Percentiles rank a stretch among this genome's conserved stretches.
These are phyloP conservation scores for Dactylonectria macrodidyma DNA, from an alignment of 2,329 filamentous ascomycete genomes.

Conservation along the genomic window DNA sequence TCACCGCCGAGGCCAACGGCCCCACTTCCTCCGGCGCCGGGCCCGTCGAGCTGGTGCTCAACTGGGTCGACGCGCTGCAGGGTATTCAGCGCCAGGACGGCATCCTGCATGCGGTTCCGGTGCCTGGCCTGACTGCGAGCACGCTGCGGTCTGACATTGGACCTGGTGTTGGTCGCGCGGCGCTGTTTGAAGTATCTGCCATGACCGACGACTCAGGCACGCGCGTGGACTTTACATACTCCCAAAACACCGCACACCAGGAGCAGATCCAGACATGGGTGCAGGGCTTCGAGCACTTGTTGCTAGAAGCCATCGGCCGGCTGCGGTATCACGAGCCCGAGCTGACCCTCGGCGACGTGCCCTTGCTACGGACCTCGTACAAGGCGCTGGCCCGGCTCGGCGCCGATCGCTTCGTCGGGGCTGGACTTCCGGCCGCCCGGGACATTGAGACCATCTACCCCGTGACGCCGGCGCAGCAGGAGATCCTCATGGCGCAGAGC, in stretches of 20 bases:
- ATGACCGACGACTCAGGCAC: constrained; percentile 60
- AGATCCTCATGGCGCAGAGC: constrained; percentile 63
- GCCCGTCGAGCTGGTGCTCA: constrained; percentile 73
- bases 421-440: constrained; percentile 58
- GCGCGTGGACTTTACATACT: constrained; percentile 63
- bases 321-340: constrained; percentile 60
- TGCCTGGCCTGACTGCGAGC: constrained; percentile 56
- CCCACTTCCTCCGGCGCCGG: constrained; percentile 53
- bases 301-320: constrained; percentile 60
- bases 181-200: constrained; percentile 67
- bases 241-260: constrained; percentile 57
- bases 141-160: constrained; percentile 62
- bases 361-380: constrained; percentile 63
- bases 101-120: constrained; percentile 63
- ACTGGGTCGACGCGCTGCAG: constrained; percentile 65
- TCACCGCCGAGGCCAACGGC: constrained; percentile 61
- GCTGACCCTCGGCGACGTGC: constrained; percentile 66
- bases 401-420: constrained; percentile 56
- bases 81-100: constrained; percentile 64
- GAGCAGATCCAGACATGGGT: constrained; percentile 64
- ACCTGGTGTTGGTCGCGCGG: constrained; percentile 61
- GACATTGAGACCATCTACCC: constrained; percentile 67
- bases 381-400: constrained; percentile 62
- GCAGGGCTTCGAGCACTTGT: constrained; percentile 60
- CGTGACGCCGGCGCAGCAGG: constrained; percentile 64